phyloP scores from a whole-genome alignment of 192 early-diverging fungal species.

The Umbelopsis sp. region DNA sequence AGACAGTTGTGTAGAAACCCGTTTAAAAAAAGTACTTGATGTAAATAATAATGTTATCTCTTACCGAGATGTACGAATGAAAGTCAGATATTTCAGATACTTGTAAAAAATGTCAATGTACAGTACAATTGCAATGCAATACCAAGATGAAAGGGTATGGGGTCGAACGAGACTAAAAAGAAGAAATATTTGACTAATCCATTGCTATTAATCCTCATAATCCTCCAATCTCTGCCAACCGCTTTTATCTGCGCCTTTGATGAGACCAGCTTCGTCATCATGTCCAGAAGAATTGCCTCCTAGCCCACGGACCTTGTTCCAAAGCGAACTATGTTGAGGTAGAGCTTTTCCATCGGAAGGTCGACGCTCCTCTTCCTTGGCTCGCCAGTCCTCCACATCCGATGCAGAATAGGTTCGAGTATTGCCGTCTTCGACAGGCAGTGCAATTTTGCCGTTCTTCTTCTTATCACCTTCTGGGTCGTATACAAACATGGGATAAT shows the following conservation, averaged over 20 bases:
- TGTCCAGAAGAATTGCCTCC: constrained; percentile 16
- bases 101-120: no score
- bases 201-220: neutral
- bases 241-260: constrained; percentile 10
- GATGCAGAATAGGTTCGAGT: constrained; percentile 36
- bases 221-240: constrained; percentile 7
- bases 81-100: no score
- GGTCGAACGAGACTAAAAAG: no score
- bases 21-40: no score
- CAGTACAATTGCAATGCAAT: no score
- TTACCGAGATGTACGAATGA: no score
- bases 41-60: no score
- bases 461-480: constrained; percentile 20
- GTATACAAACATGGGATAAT: constrained; percentile 32
- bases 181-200: no score
- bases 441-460: neutral
- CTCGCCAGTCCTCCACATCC: constrained; percentile 26
- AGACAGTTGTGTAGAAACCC: no score
- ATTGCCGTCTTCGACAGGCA: neutral
- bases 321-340: constrained; percentile 24
- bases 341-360: constrained; percentile 1
- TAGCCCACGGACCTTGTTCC: constrained; percentile 28
- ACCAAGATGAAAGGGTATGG: no score
- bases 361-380: neutral
- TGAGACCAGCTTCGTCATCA: constrained; percentile 22